Evolutionary conservation across 352 stramenopile species (phyloP).

Genomic region (Globisporangium acanthophoron): DNA sequence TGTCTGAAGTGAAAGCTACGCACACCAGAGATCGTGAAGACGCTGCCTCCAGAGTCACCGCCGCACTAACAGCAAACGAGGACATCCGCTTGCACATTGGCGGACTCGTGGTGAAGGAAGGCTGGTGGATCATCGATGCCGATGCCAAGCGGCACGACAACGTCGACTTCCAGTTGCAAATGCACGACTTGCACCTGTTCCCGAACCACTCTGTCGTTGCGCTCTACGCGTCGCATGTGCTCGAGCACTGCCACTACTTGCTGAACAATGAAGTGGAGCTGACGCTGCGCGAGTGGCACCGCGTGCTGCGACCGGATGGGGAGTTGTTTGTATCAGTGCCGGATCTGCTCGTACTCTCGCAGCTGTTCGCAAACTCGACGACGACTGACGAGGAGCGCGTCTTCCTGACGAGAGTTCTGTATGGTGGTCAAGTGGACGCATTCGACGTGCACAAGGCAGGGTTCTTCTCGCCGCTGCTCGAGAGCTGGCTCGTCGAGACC

Average conservation of each 20-base stretch:
- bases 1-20: background rate
- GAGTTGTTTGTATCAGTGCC: conserved; percentile 58
- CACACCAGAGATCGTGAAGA: conserved; percentile 27
- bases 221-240: conserved; percentile 72
- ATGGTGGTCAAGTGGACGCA: conserved; percentile 53
- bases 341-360: conserved; percentile 50
- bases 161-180: conserved; percentile 61
- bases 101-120: conserved; percentile 27
- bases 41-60: conserved; percentile 30
- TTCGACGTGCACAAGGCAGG: conserved; percentile 79
- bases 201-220: conserved; percentile 41
- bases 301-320: conserved; percentile 53
- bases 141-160: conserved; percentile 21
- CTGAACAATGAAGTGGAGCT: conserved; percentile 34
- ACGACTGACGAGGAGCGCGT: conserved; percentile 45
- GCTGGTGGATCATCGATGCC: conserved; percentile 73
- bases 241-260: conserved; percentile 73
- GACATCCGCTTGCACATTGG: conserved; percentile 62
- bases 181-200: conserved; percentile 68
- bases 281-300: conserved; percentile 68
- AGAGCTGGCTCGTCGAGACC: conserved; percentile 27
- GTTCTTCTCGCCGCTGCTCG: conserved; percentile 56
- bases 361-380: conserved; percentile 52
- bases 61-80: conserved; percentile 19
- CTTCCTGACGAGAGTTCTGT: conserved; percentile 74